Conservation (phyloP, 192 early-diverging fungal species). For the Podila clonocystis region DNA sequence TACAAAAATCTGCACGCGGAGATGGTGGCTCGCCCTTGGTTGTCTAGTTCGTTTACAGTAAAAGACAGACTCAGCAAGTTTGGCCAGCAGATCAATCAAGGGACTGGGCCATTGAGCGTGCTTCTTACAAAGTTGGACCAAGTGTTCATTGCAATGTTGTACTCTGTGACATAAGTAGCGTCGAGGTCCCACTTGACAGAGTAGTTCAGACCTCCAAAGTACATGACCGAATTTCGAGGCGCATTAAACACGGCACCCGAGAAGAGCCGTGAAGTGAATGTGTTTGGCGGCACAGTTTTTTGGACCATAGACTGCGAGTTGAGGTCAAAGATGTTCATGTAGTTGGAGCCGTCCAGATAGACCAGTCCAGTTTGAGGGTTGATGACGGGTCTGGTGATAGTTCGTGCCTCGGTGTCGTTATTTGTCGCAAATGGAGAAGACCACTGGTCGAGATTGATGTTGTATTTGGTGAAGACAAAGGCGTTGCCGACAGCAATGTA, state of each 20-base stretch:
- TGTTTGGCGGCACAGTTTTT: conserved; percentile 1
- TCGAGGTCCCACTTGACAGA: conserved; percentile 10
- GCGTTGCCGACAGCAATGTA: not conserved
- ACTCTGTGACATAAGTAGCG: conserved; percentile 22
- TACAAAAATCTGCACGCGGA: conserved; percentile 29
- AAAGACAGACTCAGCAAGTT: not conserved
- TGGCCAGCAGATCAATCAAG: not conserved
- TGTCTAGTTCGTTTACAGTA: not conserved
- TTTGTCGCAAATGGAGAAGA: not conserved
- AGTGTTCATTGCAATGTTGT: not conserved
- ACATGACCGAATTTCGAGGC: conserved; percentile 19
- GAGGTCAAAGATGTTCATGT: conserved; percentile 21
- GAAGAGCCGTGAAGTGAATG: conserved; percentile 14
- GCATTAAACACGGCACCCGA: conserved; percentile 12
- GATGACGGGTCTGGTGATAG: conserved; percentile 12
- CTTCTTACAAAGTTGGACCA: conserved; percentile 40
- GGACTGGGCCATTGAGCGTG: not conserved
- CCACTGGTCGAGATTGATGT: conserved; percentile 21
- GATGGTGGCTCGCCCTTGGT: conserved; percentile 8
- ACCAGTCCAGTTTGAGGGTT: conserved; percentile 11
- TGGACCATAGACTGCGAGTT: not conserved
- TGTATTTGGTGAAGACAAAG: not conserved
- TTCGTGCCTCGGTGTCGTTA: conserved; percentile 8
- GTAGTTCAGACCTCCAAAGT: conserved; percentile 25
- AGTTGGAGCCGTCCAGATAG: conserved; percentile 10